These are phyloP conservation scores for Parasarocladium wereldwijsianum DNA, from an alignment of 2,329 filamentous ascomycete genomes.

Conservation along the genomic window DNA sequence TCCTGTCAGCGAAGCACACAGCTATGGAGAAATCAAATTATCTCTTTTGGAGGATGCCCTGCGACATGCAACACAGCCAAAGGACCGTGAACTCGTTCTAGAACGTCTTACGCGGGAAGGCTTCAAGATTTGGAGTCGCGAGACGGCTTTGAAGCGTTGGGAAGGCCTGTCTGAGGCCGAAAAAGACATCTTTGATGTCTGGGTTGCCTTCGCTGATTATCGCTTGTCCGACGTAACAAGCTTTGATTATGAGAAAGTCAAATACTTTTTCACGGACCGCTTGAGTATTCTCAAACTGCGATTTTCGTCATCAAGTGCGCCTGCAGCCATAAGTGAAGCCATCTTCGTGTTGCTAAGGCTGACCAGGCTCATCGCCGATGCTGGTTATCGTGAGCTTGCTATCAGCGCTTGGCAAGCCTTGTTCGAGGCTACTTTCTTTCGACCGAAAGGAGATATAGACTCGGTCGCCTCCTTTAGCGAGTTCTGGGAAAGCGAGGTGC, in stretches of 20 bases:
- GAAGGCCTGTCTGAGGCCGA: constrained; percentile 23
- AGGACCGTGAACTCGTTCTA: constrained; percentile 44
- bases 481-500: constrained; percentile 79
- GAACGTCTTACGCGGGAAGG: constrained; percentile 62
- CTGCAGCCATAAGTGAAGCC: constrained; percentile 13
- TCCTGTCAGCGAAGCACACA: constrained; percentile 47
- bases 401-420: constrained; percentile 71
- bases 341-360: constrained; percentile 61
- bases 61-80: constrained; percentile 29
- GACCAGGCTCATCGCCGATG: constrained; percentile 60
- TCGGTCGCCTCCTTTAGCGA: constrained; percentile 37
- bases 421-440: constrained; percentile 56
- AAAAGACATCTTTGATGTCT: constrained; percentile 37
- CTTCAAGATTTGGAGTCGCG: constrained; percentile 54
- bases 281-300: no score
- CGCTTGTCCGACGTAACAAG: constrained; percentile 51
- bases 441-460: constrained; percentile 24
- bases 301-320: no score
- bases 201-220: constrained; percentile 60
- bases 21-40: constrained; percentile 66
- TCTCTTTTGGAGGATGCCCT: constrained; percentile 69
- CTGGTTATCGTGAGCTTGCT: constrained; percentile 66
- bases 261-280: constrained; percentile 42
- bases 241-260: constrained; percentile 55
- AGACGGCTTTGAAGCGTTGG: constrained; percentile 51